phyloP scores from a whole-genome alignment of 2,329 filamentous ascomycete genomes.

The Sporothrix euskadiensis region DNA sequence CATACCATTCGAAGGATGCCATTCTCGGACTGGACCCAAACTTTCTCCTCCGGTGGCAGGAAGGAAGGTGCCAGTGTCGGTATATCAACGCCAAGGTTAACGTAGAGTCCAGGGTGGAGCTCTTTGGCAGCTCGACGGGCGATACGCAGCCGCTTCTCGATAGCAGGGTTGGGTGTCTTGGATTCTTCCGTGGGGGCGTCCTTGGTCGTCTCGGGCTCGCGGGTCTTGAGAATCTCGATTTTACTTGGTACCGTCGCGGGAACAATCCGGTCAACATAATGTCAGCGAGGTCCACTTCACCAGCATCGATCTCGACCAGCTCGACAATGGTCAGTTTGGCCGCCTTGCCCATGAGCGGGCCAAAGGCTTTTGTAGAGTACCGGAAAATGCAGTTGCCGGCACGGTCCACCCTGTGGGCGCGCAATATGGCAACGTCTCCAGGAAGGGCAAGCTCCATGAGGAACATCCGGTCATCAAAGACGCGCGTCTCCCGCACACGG shows the following conservation, averaged over 20 bases:
- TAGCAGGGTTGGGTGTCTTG: neutral
- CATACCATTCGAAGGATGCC: conserved; percentile 11
- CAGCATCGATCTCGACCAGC: conserved; percentile 69
- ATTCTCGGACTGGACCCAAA: conserved; percentile 41
- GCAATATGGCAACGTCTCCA: conserved; percentile 74
- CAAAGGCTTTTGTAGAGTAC: conserved; percentile 75
- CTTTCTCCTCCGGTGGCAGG: conserved; percentile 65
- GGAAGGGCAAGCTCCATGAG: conserved; percentile 75
- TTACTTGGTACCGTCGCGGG: conserved; percentile 69
- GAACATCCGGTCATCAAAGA: conserved; percentile 71
- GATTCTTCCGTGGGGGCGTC: neutral
- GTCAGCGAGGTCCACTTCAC: conserved; percentile 75
- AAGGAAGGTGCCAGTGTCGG: conserved; percentile 82
- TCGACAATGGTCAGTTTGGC: conserved; percentile 75
- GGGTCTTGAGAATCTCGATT: conserved; percentile 53
- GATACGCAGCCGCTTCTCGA: conserved; percentile 64
- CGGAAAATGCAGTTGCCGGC: conserved; percentile 79
- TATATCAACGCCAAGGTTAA: conserved; percentile 81
- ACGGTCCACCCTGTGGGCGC: conserved; percentile 74
- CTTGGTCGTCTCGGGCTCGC: neutral
- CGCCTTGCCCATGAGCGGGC: conserved; percentile 77
- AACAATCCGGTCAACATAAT: conserved; percentile 83
- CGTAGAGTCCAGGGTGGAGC: conserved; percentile 76
- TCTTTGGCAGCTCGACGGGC: conserved; percentile 76
- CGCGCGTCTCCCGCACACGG: conserved; percentile 66